These are phyloP conservation scores for Aspergillus carlsbadensis DNA, from an alignment of 495 filamentous ascomycete species.

Conservation along the genomic window DNA sequence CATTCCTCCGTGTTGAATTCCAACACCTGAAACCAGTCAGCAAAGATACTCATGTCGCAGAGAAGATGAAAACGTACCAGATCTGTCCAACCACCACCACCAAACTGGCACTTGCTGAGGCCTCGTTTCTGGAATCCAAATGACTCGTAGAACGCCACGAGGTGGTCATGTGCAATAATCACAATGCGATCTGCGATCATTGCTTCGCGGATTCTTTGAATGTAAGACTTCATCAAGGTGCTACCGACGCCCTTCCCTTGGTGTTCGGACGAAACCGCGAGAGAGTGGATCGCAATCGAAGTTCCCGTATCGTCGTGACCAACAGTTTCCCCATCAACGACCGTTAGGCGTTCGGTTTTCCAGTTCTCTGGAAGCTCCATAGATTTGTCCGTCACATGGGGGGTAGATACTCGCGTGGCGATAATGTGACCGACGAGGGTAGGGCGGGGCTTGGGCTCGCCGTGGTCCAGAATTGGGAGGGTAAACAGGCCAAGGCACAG, in stretches of 20 bases:
- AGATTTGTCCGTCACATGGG: slow-evolving; percentile 67
- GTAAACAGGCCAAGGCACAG: slow-evolving; percentile 80
- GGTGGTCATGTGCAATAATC: slow-evolving; percentile 71
- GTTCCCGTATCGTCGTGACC: slow-evolving; percentile 71
- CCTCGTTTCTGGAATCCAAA: slow-evolving; percentile 74
- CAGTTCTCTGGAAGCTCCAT: slow-evolving; percentile 74
- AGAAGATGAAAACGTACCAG: slow-evolving; percentile 30
- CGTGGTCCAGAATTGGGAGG: slow-evolving; percentile 44
- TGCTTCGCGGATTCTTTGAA: slow-evolving; percentile 65
- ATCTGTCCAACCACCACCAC: slow-evolving; percentile 79
- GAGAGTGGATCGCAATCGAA: slow-evolving; percentile 78
- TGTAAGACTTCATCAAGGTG: slow-evolving; percentile 71
- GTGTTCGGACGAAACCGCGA: slow-evolving; percentile 74
- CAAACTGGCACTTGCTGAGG: slow-evolving; percentile 62
- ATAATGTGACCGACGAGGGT: slow-evolving; percentile 80
- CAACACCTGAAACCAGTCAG: slow-evolving; percentile 24
- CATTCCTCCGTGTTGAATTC: slow-evolving; percentile 24
- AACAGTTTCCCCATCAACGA: slow-evolving; percentile 34
- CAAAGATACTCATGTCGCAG: background rate
- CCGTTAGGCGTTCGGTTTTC: slow-evolving; percentile 42
- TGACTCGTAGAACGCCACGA: slow-evolving; percentile 72
- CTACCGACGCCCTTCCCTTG: slow-evolving; percentile 75
- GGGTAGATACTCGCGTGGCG: slow-evolving; percentile 62
- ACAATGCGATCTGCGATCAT: slow-evolving; percentile 70
- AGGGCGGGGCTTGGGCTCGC: slow-evolving; percentile 44